phyloP scores from a whole-genome alignment of 169 alveolate species.

The Perkinsus chesapeaki region DNA sequence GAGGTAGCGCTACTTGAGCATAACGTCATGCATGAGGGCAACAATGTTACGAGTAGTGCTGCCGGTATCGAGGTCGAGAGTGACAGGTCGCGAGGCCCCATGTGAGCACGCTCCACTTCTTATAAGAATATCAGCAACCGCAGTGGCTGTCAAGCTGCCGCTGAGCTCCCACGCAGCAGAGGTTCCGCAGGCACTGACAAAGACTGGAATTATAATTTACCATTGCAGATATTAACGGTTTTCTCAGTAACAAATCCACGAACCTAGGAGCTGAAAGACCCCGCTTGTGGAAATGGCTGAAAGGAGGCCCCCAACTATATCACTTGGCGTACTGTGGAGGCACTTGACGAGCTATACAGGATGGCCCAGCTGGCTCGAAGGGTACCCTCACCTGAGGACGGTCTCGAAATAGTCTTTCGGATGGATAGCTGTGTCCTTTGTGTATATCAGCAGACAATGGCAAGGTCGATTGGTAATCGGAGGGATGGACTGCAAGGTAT shows the following conservation, averaged over 20 bases:
- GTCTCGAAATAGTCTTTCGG: not conserved
- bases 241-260: too few species aligned
- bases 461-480: not conserved
- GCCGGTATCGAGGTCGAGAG: not conserved
- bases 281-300: too few species aligned
- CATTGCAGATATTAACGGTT: not conserved
- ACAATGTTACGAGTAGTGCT: not conserved
- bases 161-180: not conserved
- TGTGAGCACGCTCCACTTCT: not conserved
- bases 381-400: not conserved
- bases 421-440: not conserved
- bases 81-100: not conserved
- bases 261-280: too few species aligned
- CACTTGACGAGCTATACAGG: too few species aligned
- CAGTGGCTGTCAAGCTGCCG: not conserved
- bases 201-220: too few species aligned
- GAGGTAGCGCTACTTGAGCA: not conserved
- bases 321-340: too few species aligned
- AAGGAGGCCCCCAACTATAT: too few species aligned
- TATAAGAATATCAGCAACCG: not conserved
- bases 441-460: not conserved
- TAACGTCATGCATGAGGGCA: not conserved
- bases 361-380: too few species aligned
- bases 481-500: not conserved
- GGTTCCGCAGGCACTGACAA: not conserved